phyloP scores from a whole-genome alignment of 2,329 filamentous ascomycete species.

The Fusarium illudens region DNA sequence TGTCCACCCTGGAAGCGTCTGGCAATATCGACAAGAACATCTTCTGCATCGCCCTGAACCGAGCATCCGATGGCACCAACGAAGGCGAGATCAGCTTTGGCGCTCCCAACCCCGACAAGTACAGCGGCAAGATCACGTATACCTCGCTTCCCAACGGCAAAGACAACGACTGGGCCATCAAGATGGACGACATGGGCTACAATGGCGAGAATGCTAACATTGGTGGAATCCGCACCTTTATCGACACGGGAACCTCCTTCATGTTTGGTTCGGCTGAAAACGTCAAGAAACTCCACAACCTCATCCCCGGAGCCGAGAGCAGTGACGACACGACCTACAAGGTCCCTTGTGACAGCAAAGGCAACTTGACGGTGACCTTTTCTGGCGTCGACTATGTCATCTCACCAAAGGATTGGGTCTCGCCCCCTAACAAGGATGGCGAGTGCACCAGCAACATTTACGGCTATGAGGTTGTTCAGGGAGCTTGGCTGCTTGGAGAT shows the following conservation, averaged over 20 bases:
- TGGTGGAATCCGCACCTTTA: conserved; percentile 69
- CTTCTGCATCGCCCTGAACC: conserved; percentile 75
- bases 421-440: conserved; percentile 53
- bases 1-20: conserved; percentile 67
- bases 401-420: conserved; percentile 75
- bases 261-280: conserved; percentile 75
- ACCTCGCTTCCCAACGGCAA: conserved; percentile 56
- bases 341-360: conserved; percentile 75
- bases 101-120: conserved; percentile 71
- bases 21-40: conserved; percentile 69
- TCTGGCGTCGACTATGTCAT: conserved; percentile 73
- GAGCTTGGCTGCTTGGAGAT: conserved; percentile 83
- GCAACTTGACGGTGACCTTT: conserved; percentile 71
- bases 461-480: conserved; percentile 71
- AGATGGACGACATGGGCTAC: conserved; percentile 71
- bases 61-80: conserved; percentile 70
- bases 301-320: conserved; percentile 68
- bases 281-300: conserved; percentile 71
- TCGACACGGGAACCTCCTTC: conserved; percentile 86
- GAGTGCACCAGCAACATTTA: conserved; percentile 77
- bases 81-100: conserved; percentile 84
- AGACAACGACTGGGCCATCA: conserved; percentile 75
- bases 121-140: conserved; percentile 74
- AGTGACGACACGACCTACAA: conserved; percentile 70
- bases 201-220: conserved; percentile 67